phyloP scores from a whole-genome alignment of 2,329 filamentous ascomycete species.

The Colletotrichum agaves region DNA sequence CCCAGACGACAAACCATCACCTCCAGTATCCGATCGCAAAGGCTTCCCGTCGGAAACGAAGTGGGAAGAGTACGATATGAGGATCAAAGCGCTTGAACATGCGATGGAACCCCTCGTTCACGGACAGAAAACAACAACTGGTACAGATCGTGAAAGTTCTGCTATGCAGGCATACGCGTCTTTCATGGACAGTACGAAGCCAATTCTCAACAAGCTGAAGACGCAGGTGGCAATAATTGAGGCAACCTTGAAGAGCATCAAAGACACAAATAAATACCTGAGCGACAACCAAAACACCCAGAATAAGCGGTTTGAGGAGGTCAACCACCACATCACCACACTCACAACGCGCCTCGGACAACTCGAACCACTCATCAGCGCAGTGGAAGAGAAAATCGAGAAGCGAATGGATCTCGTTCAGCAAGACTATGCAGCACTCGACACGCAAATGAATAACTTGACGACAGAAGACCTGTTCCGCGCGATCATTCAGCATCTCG shows the following conservation, averaged over 20 bases:
- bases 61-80: conserved; percentile 12
- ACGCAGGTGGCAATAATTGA: conserved; percentile 16
- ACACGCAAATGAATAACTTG: conserved; percentile 61
- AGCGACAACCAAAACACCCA: background rate
- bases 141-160: too few species aligned
- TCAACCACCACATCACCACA: background rate
- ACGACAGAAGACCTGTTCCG: conserved; percentile 54
- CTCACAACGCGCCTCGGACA: background rate
- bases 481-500: conserved; percentile 52
- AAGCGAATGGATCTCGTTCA: conserved; percentile 43
- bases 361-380: background rate
- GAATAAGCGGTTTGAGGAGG: background rate
- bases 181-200: background rate
- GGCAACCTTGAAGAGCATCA: conserved; percentile 12
- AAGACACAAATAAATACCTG: background rate
- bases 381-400: conserved; percentile 33
- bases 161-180: background rate
- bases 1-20: background rate
- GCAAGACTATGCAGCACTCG: conserved; percentile 52
- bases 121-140: background rate
- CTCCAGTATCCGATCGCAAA: background rate
- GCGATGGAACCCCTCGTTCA: background rate
- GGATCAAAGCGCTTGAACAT: conserved; percentile 14
- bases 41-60: conserved; percentile 3
- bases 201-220: conserved; percentile 7